Evolutionary conservation across 2,329 filamentous ascomycete species (phyloP), one percentile per base, ranked within the genome.

Genomic region (Sclerotinia borealis): DNA sequence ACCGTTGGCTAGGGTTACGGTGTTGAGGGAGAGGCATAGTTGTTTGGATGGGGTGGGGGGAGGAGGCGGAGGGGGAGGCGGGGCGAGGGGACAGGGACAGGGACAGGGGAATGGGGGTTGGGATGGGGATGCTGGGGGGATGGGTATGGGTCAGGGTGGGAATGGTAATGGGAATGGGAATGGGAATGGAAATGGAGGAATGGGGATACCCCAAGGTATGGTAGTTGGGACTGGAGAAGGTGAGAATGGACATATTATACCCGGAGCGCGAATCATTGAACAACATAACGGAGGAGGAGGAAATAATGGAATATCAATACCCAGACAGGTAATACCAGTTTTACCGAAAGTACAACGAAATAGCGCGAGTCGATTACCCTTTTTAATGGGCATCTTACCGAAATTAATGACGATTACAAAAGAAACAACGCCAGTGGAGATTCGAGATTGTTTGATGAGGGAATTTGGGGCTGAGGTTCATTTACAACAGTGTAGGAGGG

Each of bases 341-440:
- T 39, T 73, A 10, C 72, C 72, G 3, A 74, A 74, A 59, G 72
- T 74, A 0, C 72, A 74, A 59, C 68, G 72, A 55, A 74, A 73
- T 67, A 70, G 66, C 19, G 72, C 72, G 31, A 66, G 61, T 39
- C 64, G 72, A 60, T 49, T 88, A 37, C 77, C 78, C 50, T 88
- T 87, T 72, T 77, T 88, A 3, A 79, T 83, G 70, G 84, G 87
- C 65, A 82, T 81, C 60, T 77, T 88, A 7, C 83, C 83, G 19
- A 79, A 83, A 60, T 80, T 86, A 72, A 85, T 87, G 80, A 79
- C 75, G 65, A 79, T 88, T 65, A 79, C 78, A 11, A 72, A 82
- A 34, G 83, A 86, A 66, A 86, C 83, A 1, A 85, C 82, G 59
- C 85, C 85, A 0, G 79, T 82, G 47, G 81, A 83, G 51, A 85